Evolutionary conservation across 78 protist genomes (phyloP).

Genomic region (Pelomyxa schiedti): DNA sequence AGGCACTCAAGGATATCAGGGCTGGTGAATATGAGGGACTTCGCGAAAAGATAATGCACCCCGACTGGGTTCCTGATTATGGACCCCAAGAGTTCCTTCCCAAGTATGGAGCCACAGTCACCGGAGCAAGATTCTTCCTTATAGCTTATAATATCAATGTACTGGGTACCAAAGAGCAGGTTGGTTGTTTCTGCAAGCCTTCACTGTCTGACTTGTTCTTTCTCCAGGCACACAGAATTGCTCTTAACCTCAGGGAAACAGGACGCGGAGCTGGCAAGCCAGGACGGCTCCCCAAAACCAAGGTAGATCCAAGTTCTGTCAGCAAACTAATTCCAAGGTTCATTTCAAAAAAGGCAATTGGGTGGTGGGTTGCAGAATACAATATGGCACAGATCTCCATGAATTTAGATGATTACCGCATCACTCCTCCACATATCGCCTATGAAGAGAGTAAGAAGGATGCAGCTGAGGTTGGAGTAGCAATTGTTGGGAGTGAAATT

Average conservation of each 20-base stretch:
- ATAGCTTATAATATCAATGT: conserved; percentile 48
- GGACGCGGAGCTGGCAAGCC: conserved; percentile 33
- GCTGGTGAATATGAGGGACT: conserved; percentile 43
- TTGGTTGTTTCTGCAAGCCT: too few relatives aligned
- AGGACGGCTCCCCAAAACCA: too few relatives aligned
- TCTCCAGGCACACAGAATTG: conserved; percentile 57
- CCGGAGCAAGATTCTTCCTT: conserved; percentile 38
- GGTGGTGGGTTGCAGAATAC: conserved; percentile 54
- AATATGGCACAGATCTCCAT: conserved; percentile 47
- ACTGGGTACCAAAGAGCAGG: conserved; percentile 48
- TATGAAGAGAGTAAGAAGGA: conserved; percentile 41
- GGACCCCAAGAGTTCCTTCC: conserved; percentile 37
- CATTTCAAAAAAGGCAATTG: conserved; percentile 31
- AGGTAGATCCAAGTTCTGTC: too few relatives aligned
- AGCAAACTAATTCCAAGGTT: too few relatives aligned
- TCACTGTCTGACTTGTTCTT: too few relatives aligned
- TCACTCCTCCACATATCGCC: conserved; percentile 21
- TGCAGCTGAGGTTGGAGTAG: conserved; percentile 31
- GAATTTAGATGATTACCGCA: conserved; percentile 33
- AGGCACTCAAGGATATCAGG: conserved; percentile 30
- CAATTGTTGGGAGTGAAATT: conserved; percentile 45
- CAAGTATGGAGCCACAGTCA: conserved; percentile 33
- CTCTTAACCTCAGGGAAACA: conserved; percentile 42
- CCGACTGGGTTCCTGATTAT: conserved; percentile 44
- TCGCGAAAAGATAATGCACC: conserved; percentile 7